Percentiles rank a stretch among this genome's conserved stretches.
Conservation (phyloP, 208 protist species). For the Perkinsela sp. region DNA sequence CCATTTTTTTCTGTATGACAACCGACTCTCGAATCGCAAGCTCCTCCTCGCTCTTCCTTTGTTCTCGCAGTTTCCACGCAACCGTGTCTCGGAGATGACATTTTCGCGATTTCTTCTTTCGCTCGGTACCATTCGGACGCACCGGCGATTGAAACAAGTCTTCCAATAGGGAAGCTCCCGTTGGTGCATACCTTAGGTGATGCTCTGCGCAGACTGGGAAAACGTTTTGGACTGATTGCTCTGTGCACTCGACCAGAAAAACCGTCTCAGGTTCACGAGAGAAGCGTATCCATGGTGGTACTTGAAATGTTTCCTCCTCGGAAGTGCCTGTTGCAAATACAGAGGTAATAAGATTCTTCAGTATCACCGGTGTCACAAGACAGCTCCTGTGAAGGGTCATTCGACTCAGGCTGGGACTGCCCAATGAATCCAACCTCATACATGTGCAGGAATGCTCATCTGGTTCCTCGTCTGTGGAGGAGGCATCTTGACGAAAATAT, state of each 20-base stretch:
- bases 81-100: neutral
- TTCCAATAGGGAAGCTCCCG: neutral
- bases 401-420: neutral
- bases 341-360: neutral
- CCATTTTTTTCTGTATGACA: neutral
- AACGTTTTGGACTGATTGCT: neutral
- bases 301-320: neutral
- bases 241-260: neutral
- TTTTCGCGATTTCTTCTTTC: neutral
- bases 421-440: neutral
- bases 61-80: neutral
- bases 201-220: neutral
- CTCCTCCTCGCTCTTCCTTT: neutral
- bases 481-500: neutral
- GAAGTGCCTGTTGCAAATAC: neutral
- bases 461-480: neutral
- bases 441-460: neutral
- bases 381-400: neutral
- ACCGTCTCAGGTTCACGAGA: neutral
- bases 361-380: neutral
- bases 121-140: neutral
- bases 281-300: neutral
- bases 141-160: neutral
- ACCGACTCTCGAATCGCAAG: neutral
- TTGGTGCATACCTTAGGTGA: neutral